These are phyloP conservation scores for Dioscorea alata DNA, from an alignment of 106 monocot species.

Conservation along the genomic window DNA sequence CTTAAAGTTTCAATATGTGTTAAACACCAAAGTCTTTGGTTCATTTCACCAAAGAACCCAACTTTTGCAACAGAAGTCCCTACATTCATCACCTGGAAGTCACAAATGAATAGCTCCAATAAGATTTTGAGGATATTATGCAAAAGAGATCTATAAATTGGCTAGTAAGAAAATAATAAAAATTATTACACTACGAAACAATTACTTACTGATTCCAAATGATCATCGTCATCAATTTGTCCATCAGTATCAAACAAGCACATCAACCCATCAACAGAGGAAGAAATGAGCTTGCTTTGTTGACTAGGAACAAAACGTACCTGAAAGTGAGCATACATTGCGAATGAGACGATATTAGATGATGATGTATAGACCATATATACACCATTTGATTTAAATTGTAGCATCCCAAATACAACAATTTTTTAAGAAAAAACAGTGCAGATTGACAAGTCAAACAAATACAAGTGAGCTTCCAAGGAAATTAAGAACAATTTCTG, in stretches of 20 bases:
- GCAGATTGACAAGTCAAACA: too few species aligned
- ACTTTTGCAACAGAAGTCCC: slow-evolving; percentile 86
- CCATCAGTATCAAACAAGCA: slow-evolving; percentile 79
- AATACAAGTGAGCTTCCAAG: too few species aligned
- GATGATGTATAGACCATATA: too few species aligned
- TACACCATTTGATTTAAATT: too few species aligned
- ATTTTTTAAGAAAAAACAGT: too few species aligned
- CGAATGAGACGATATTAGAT: too few species aligned
- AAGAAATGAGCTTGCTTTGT: slow-evolving; percentile 71
- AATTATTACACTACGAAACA: too few species aligned
- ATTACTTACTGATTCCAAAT: slow-evolving; percentile 69
- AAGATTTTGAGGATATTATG: background rate
- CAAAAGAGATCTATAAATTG: too few species aligned
- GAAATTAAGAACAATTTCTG: too few species aligned
- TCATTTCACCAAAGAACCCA: slow-evolving; percentile 77
- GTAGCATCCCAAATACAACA: too few species aligned
- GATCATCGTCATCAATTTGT: slow-evolving; percentile 70
- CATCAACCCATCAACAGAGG: slow-evolving; percentile 87
- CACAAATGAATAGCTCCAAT: background rate
- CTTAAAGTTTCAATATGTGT: slow-evolving; percentile 96
- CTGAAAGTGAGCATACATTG: slow-evolving; percentile 20
- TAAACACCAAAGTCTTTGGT: slow-evolving; percentile 95
- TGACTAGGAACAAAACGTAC: slow-evolving; percentile 71
- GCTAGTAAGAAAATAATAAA: too few species aligned
- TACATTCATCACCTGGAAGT: slow-evolving; percentile 78